These are phyloP conservation scores for Protea cynaroides DNA, from an alignment of 164 flowering plant genomes.

Conservation along the genomic window DNA sequence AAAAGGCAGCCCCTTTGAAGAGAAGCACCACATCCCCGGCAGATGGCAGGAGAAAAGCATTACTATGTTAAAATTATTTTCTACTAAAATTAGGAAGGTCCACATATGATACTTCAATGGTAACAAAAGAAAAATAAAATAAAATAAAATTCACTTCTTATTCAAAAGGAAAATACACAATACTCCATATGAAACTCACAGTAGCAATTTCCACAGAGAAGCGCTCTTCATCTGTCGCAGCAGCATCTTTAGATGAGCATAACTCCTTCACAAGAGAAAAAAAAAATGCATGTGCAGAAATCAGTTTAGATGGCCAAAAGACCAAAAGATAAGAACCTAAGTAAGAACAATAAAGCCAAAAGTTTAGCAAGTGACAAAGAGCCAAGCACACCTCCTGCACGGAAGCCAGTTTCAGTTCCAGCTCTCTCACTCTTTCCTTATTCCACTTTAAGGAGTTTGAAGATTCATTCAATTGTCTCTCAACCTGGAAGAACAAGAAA, in stretches of 20 bases:
- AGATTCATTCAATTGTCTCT: slow-evolving; percentile 53
- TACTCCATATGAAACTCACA: slow-evolving; percentile 33
- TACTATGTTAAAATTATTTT: too few relatives aligned
- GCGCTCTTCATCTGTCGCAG: slow-evolving; percentile 60
- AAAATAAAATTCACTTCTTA: too few relatives aligned
- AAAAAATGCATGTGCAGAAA: not conserved
- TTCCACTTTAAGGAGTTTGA: slow-evolving; percentile 58
- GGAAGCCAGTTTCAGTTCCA: slow-evolving; percentile 57
- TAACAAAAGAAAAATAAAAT: too few relatives aligned
- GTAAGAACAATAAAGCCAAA: slow-evolving; percentile 5
- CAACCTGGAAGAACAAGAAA: slow-evolving; percentile 36
- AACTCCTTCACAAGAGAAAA: slow-evolving; percentile 45
- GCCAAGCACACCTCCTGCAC: slow-evolving; percentile 51
- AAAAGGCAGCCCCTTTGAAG: not conserved
- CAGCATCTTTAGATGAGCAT: slow-evolving; percentile 52
- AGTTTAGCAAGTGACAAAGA: not conserved
- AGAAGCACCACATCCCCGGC: not conserved
- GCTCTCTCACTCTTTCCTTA: slow-evolving; percentile 63
- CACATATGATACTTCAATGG: too few relatives aligned
- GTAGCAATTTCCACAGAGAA: slow-evolving; percentile 67
- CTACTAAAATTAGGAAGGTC: too few relatives aligned
- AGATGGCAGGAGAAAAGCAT: too few relatives aligned
- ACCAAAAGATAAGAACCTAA: not conserved
- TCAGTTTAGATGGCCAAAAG: not conserved
- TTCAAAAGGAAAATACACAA: not conserved